Conservation (phyloP, 106 monocot genomes). For the Platanthera guangdongensis region DNA sequence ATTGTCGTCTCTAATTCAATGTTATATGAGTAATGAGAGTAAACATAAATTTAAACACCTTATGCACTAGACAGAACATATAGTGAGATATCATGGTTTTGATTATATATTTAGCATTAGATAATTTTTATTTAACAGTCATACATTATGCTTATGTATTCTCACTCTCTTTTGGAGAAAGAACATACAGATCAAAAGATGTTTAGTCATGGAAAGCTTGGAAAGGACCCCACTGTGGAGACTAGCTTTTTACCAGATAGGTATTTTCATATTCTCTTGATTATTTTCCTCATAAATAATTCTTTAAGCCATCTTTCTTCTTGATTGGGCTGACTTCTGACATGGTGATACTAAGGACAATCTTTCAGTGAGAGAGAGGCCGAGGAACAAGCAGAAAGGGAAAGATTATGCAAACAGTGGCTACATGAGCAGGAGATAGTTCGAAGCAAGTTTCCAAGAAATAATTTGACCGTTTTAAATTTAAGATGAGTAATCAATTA, state of each 20-base stretch:
- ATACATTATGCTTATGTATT: not conserved
- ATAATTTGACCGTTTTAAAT: not conserved
- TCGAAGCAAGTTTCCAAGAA: slow-evolving; percentile 41
- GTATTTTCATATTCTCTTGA: slow-evolving; percentile 27
- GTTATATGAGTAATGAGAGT: too few species aligned
- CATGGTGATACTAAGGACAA: slow-evolving; percentile 54
- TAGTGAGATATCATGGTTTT: not conserved
- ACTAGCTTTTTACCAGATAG: slow-evolving; percentile 98
- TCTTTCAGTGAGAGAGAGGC: slow-evolving; percentile 95
- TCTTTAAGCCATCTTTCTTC: not conserved
- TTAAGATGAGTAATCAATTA: not conserved
- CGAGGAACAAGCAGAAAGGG: slow-evolving; percentile 95
- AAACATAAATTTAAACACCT: too few species aligned
- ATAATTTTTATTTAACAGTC: not conserved
- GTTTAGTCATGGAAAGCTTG: slow-evolving; percentile 54
- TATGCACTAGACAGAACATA: too few species aligned
- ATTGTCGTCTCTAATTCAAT: too few species aligned
- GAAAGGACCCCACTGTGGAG: slow-evolving; percentile 93
- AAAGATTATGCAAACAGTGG: slow-evolving; percentile 81
- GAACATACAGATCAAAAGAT: slow-evolving; percentile 33
- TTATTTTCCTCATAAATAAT: not conserved
- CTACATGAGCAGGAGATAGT: slow-evolving; percentile 82
- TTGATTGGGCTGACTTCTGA: slow-evolving; percentile 27
- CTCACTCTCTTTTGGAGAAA: slow-evolving; percentile 12
- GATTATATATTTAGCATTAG: not conserved